Percentiles rank a stretch among this genome's conserved stretches.
These are phyloP conservation scores for Polymyxa betae DNA, from an alignment of 208 protist genomes.

Conservation along the genomic window DNA sequence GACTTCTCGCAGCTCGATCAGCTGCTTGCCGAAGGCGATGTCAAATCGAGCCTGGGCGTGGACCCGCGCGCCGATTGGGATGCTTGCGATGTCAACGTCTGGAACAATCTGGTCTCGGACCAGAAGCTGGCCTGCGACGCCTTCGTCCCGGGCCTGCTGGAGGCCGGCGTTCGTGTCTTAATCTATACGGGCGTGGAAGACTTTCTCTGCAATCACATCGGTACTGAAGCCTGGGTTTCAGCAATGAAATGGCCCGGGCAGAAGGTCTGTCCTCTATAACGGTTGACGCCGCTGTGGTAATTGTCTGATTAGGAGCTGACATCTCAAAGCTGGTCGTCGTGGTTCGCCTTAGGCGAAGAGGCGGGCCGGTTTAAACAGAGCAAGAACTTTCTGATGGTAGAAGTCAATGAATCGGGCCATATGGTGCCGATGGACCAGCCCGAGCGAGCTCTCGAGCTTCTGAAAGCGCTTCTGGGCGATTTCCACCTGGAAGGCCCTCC, in stretches of 20 bases:
- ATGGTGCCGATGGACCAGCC: conserved; percentile 66
- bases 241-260: conserved; percentile 78
- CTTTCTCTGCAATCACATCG: conserved; percentile 88
- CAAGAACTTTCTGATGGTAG: conserved; percentile 62
- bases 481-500: no score
- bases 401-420: conserved; percentile 65
- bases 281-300: no score
- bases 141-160: conserved; percentile 75
- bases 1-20: conserved; percentile 71
- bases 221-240: conserved; percentile 80
- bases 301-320: conserved; percentile 77
- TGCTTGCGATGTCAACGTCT: conserved; percentile 45
- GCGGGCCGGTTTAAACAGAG: conserved; percentile 54
- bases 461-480: conserved; percentile 49
- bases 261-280: no score
- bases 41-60: conserved; percentile 75
- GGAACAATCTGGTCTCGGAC: conserved; percentile 67
- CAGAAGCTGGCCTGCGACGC: conserved; percentile 76
- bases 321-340: background rate
- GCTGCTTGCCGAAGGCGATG: conserved; percentile 75
- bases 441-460: background rate
- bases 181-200: conserved; percentile 86
- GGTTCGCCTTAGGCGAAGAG: conserved; percentile 57
- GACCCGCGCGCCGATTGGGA: background rate
- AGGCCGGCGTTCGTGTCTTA: conserved; percentile 77